These are phyloP conservation scores for Yarrowia phangngaensis DNA, from an alignment of 805 yeast genomes.

Conservation along the genomic window DNA sequence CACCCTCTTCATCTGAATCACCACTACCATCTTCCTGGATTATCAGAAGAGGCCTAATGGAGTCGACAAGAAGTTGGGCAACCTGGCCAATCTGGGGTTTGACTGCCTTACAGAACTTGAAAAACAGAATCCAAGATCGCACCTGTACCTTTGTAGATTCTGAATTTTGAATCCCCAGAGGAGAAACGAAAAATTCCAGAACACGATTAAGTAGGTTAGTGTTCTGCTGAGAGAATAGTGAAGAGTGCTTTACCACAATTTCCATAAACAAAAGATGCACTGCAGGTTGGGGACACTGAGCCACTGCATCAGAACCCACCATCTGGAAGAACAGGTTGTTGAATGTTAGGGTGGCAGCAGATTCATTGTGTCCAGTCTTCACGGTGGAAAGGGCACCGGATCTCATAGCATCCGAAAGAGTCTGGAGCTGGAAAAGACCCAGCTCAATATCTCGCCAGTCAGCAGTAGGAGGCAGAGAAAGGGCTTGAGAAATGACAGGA, in stretches of 20 bases:
- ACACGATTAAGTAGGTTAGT: conserved; percentile 53
- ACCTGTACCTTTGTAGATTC: conserved; percentile 63
- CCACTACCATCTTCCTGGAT: conserved; percentile 52
- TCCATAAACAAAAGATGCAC: conserved; percentile 82
- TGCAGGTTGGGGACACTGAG: conserved; percentile 66
- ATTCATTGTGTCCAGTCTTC: conserved; percentile 38
- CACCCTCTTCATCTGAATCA: conserved; percentile 47
- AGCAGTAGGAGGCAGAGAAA: conserved; percentile 38
- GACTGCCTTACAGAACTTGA: conserved; percentile 73
- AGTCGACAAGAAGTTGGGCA: conserved; percentile 55
- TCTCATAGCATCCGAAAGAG: conserved; percentile 73
- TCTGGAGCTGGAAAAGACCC: conserved; percentile 77
- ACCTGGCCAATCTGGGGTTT: conserved; percentile 56
- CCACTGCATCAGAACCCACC: conserved; percentile 46
- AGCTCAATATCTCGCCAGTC: conserved; percentile 83
- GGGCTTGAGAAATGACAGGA: conserved; percentile 52
- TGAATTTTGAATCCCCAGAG: conserved; percentile 74
- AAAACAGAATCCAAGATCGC: conserved; percentile 87
- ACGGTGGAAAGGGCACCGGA: conserved; percentile 70
- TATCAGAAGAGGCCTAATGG: conserved; percentile 57
- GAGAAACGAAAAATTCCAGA: conserved; percentile 72
- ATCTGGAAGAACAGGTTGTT: conserved; percentile 55
- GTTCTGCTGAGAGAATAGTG: conserved; percentile 48
- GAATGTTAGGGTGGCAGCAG: conserved; percentile 47
- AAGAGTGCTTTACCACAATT: conserved; percentile 72